Conservation (phyloP, 2,329 filamentous ascomycete genomes). For the Mollisia scopiformis region DNA sequence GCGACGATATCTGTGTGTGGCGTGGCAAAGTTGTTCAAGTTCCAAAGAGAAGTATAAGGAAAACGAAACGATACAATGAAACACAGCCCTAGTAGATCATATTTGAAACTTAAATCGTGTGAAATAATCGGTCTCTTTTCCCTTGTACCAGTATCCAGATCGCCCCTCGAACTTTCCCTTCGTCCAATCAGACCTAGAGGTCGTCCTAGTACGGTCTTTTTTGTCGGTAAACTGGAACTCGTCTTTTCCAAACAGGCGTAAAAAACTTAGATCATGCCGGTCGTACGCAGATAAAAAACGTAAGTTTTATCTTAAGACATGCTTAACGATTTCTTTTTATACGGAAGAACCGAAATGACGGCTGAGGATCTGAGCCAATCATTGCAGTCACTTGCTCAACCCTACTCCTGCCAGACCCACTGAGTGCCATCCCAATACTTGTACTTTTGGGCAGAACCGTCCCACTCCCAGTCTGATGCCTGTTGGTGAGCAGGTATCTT, state of each 20-base stretch:
- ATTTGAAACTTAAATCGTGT: background rate
- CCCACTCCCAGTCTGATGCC: too few relatives aligned
- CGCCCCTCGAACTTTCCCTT: background rate
- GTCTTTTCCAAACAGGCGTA: background rate
- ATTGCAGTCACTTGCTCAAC: too few relatives aligned
- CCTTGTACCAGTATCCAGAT: background rate
- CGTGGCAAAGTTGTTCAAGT: conserved; percentile 9
- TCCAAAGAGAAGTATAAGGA: conserved; percentile 10
- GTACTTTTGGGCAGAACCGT: too few relatives aligned
- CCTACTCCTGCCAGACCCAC: too few relatives aligned
- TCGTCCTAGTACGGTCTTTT: background rate
- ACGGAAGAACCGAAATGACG: too few relatives aligned
- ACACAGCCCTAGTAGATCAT: background rate
- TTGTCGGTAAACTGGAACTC: background rate
- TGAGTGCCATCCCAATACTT: too few relatives aligned
- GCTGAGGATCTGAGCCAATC: too few relatives aligned
- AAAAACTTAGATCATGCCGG: too few relatives aligned
- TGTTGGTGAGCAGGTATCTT: too few relatives aligned
- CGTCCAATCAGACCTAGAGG: background rate
- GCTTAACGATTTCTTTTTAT: too few relatives aligned
- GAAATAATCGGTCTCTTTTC: background rate
- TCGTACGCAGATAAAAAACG: too few relatives aligned
- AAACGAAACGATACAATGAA: conserved; percentile 1
- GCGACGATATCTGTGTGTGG: conserved; percentile 7
- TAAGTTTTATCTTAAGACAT: too few relatives aligned